A percentile compares a stretch with the other conserved stretches of the same genome.
Conservation (phyloP, 176 grass and related monocot species). For the Zizania latifolia region DNA sequence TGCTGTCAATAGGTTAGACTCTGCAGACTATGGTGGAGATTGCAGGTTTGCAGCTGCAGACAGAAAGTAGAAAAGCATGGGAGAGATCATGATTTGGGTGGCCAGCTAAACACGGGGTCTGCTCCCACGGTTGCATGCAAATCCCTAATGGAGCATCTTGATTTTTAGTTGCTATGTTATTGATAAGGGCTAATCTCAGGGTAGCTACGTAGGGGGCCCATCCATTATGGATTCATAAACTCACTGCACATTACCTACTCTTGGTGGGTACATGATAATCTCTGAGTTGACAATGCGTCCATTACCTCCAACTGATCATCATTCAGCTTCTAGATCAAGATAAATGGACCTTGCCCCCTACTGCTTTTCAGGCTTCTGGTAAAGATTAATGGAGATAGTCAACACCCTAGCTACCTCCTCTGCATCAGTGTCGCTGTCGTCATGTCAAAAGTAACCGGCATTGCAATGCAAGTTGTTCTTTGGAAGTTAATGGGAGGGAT, state of each 20-base stretch:
- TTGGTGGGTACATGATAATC: slow-evolving; percentile 18
- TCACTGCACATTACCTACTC: slow-evolving; percentile 1
- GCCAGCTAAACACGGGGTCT: slow-evolving; percentile 25
- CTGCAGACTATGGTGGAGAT: slow-evolving; percentile 2
- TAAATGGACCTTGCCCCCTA: not conserved
- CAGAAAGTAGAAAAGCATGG: slow-evolving; percentile 8
- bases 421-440: not conserved
- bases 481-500: not conserved
- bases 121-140: not conserved
- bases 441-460: slow-evolving; percentile 27
- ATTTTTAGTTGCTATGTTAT: slow-evolving; percentile 19
- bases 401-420: slow-evolving; percentile 25
- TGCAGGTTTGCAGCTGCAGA: slow-evolving; percentile 9
- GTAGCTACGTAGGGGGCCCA: slow-evolving; percentile 24
- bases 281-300: slow-evolving; percentile 22
- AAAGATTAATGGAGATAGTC: slow-evolving; percentile 35
- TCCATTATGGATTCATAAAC: slow-evolving; percentile 10
- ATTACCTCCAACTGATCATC: not conserved
- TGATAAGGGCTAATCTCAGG: not conserved
- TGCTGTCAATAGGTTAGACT: slow-evolving; percentile 18
- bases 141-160: not conserved
- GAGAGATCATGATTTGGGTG: slow-evolving; percentile 6
- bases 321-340: slow-evolving; percentile 16
- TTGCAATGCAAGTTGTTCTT: slow-evolving; percentile 7
- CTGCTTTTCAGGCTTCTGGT: slow-evolving; percentile 14